Percentiles rank a stretch among this genome's conserved stretches.
These are phyloP conservation scores for Lentinula sp. DNA, from an alignment of 768 basidiomycete genomes.

Conservation along the genomic window DNA sequence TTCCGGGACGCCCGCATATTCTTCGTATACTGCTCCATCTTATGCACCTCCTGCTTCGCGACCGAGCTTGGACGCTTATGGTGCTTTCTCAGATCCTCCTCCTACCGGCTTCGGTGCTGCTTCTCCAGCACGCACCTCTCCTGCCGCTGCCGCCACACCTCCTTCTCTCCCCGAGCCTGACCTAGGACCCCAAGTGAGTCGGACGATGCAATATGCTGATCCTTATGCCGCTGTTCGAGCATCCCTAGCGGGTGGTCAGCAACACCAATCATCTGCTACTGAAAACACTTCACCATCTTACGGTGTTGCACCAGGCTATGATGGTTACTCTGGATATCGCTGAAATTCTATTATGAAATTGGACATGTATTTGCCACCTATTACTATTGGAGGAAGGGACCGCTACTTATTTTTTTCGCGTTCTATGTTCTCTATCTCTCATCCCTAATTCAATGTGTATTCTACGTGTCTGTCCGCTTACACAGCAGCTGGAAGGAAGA, in stretches of 20 bases:
- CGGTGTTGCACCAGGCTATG: neutral
- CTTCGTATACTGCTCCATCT: conserved; percentile 17
- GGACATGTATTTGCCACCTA: conserved; percentile 1
- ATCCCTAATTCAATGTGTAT: conserved; percentile 2
- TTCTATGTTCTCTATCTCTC: neutral
- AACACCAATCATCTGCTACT: neutral
- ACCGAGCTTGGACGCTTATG: conserved; percentile 81
- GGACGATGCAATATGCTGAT: conserved; percentile 93
- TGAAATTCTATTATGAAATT: neutral
- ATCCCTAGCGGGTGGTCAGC: conserved; percentile 31
- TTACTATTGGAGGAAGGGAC: neutral
- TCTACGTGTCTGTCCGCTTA: neutral
- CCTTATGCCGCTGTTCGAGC: conserved; percentile 81
- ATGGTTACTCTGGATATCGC: conserved; percentile 2
- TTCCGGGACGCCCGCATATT: conserved; percentile 18
- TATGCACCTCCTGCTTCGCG: conserved; percentile 26
- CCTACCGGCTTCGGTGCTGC: conserved; percentile 59
- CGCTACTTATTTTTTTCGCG: neutral
- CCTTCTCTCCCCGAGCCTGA: conserved; percentile 36
- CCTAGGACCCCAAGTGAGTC: conserved; percentile 55
- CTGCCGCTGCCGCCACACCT: conserved; percentile 18
- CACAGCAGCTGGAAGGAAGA: neutral
- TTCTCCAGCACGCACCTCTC: conserved; percentile 20
- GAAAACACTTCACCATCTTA: neutral
- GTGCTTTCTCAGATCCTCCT: conserved; percentile 85